Conservation (phyloP, 495 filamentous ascomycete species). For the Penicillium crystallinum region DNA sequence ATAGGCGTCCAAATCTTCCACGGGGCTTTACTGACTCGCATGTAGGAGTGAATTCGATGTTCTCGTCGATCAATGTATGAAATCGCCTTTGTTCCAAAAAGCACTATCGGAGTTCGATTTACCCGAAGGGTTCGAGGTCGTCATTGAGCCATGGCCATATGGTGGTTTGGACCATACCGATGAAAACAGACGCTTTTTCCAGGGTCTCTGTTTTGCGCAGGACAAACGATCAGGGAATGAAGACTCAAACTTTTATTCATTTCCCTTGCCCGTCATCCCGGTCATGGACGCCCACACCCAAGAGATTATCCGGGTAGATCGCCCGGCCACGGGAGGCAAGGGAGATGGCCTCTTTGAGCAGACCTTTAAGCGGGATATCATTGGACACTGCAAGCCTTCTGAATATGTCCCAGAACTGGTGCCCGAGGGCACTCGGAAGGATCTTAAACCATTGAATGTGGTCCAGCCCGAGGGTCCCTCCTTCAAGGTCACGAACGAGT, state of each 20-base stretch:
- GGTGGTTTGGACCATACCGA: slow-evolving; percentile 54
- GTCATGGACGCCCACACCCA: slow-evolving; percentile 65
- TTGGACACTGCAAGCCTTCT: slow-evolving; percentile 40
- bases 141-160: slow-evolving; percentile 70
- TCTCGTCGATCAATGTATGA: slow-evolving; percentile 56
- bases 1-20: background rate
- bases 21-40: slow-evolving; percentile 9
- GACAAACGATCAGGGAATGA: slow-evolving; percentile 35
- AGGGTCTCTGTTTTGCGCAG: slow-evolving; percentile 47
- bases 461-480: slow-evolving; percentile 75
- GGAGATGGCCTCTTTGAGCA: slow-evolving; percentile 35
- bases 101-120: slow-evolving; percentile 57
- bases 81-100: slow-evolving; percentile 55
- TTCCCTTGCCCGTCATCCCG: slow-evolving; percentile 72
- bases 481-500: slow-evolving; percentile 53
- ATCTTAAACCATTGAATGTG: slow-evolving; percentile 75
- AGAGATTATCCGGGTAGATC: slow-evolving; percentile 55
- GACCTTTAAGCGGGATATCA: slow-evolving; percentile 46
- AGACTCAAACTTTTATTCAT: slow-evolving; percentile 70
- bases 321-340: slow-evolving; percentile 45
- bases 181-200: slow-evolving; percentile 52
- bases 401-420: slow-evolving; percentile 72
- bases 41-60: slow-evolving; percentile 54
- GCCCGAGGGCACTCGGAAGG: slow-evolving; percentile 49
- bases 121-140: slow-evolving; percentile 57